phyloP scores from a whole-genome alignment of 495 filamentous ascomycete genomes.

The Pyrenula aspistea region DNA sequence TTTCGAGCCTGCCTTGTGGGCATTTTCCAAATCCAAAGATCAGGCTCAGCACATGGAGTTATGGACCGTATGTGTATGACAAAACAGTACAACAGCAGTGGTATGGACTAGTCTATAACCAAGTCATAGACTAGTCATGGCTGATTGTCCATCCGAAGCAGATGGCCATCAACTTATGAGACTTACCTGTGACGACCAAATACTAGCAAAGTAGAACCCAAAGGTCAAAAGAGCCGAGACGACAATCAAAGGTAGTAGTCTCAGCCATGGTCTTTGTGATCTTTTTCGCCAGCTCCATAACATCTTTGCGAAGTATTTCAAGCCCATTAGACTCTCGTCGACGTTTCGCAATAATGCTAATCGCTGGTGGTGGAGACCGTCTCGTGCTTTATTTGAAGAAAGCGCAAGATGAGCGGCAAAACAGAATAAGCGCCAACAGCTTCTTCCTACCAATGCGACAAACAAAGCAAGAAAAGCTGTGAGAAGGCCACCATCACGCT shows the following conservation, averaged over 20 bases:
- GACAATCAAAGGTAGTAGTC: background rate
- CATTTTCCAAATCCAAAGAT: background rate
- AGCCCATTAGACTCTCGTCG: background rate
- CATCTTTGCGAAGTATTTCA: background rate
- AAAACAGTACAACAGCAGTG: background rate
- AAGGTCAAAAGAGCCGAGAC: background rate
- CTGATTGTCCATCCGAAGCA: background rate
- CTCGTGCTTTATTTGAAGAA: background rate
- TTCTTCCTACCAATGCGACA: slow-evolving; percentile 5
- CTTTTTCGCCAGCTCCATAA: background rate
- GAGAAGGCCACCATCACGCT: slow-evolving; percentile 3
- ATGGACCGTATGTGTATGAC: background rate
- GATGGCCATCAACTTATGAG: background rate
- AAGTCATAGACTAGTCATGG: background rate
- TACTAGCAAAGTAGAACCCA: background rate
- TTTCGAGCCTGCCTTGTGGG: background rate
- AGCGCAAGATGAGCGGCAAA: background rate
- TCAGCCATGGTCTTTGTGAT: background rate
- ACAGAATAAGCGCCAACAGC: slow-evolving; percentile 10
- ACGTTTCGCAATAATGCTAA: background rate
- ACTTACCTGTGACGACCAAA: background rate
- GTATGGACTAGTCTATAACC: background rate
- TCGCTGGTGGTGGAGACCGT: background rate
- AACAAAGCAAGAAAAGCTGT: slow-evolving; percentile 11
- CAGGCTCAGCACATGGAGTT: background rate